These are phyloP conservation scores for Colletotrichum paranaense DNA, from an alignment of 2,329 filamentous ascomycete genomes.

Conservation along the genomic window DNA sequence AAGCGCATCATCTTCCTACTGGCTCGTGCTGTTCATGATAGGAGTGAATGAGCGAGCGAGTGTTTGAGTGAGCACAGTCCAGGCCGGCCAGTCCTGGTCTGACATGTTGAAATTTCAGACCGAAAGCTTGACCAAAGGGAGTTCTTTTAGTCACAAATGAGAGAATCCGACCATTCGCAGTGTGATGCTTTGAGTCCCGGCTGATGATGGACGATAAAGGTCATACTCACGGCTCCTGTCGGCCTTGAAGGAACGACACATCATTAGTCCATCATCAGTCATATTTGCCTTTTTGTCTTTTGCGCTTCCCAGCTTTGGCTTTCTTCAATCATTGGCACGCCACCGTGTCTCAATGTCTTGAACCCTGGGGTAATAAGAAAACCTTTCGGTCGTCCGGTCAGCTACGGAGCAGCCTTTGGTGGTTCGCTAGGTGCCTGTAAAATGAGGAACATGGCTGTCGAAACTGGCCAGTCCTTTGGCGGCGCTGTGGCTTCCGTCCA, in stretches of 20 bases:
- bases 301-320: neutral
- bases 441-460: neutral
- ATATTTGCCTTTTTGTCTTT: neutral
- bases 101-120: neutral
- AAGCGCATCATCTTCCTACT: neutral
- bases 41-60: neutral
- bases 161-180: neutral
- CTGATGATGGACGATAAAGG: neutral
- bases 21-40: neutral
- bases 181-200: neutral
- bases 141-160: slow-evolving; percentile 26
- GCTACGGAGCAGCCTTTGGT: no score
- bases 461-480: neutral
- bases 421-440: neutral
- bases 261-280: slow-evolving; percentile 34
- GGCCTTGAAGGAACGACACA: neutral
- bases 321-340: neutral
- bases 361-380: neutral
- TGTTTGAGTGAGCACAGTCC: neutral
- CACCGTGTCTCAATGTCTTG: neutral
- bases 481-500: slow-evolving; percentile 1
- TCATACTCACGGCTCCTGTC: slow-evolving; percentile 12
- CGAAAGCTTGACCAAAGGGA: slow-evolving; percentile 4
- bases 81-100: neutral
- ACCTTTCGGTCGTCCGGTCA: neutral